A percentile compares a stretch with the other conserved stretches of the same genome.
Evolutionary conservation across 768 basidiomycete species (phyloP).

Genomic region (Strobilomyces confusus): DNA sequence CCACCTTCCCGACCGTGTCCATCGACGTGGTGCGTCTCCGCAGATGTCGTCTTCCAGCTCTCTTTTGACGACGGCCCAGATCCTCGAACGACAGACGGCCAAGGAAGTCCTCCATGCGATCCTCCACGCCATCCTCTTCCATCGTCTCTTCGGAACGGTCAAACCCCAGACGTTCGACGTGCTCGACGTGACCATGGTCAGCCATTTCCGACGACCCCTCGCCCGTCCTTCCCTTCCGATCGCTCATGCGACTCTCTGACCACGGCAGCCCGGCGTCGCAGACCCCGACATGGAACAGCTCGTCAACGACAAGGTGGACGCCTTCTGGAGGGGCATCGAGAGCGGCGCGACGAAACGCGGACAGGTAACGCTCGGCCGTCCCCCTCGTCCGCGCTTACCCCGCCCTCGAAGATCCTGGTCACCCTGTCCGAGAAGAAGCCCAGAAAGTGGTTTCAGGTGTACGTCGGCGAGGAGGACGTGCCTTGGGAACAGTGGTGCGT

Average conservation of each 20-base stretch:
- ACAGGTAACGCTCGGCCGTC: conserved; percentile 44
- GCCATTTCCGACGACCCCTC: too few species aligned
- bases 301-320: conserved; percentile 71
- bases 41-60: background rate
- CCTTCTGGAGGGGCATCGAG: conserved; percentile 77
- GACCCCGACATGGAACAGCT: conserved; percentile 70
- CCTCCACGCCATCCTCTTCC: conserved; percentile 81
- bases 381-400: background rate
- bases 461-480: conserved; percentile 73
- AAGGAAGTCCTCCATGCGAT: conserved; percentile 74
- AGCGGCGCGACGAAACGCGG: conserved; percentile 58
- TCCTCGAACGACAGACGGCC: conserved; percentile 65
- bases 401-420: conserved; percentile 46
- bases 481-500: conserved; percentile 84
- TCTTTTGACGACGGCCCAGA: conserved; percentile 34
- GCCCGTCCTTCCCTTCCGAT: background rate
- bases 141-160: conserved; percentile 76
- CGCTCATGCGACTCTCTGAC: background rate
- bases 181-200: conserved; percentile 79
- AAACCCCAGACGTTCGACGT: conserved; percentile 76
- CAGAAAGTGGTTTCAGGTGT: conserved; percentile 76
- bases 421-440: conserved; percentile 75
- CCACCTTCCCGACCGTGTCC: conserved; percentile 25
- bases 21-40: conserved; percentile 28
- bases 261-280: conserved; percentile 67